Evolutionary conservation across 2,329 filamentous ascomycete species (phyloP).

Genomic region (Juglanconis juglandina): DNA sequence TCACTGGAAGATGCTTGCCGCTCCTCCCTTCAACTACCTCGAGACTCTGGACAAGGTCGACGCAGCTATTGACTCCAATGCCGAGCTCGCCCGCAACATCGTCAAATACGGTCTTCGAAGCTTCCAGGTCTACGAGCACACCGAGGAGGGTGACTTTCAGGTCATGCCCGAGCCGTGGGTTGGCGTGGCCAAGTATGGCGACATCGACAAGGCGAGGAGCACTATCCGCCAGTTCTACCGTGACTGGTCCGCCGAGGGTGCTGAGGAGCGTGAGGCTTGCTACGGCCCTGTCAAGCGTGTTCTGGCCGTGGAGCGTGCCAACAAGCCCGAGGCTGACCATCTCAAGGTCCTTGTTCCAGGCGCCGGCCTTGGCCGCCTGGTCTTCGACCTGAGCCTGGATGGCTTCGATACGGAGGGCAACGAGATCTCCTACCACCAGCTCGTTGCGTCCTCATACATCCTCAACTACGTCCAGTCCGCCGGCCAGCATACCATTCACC

Average conservation of each 20-base stretch:
- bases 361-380: slow-evolving; percentile 80
- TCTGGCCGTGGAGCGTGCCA: slow-evolving; percentile 49
- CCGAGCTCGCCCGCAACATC: slow-evolving; percentile 76
- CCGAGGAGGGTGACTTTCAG: slow-evolving; percentile 37
- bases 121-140: slow-evolving; percentile 50
- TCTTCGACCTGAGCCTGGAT: slow-evolving; percentile 75
- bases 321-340: slow-evolving; percentile 22
- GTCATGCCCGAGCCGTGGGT: slow-evolving; percentile 62
- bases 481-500: slow-evolving; percentile 70
- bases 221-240: slow-evolving; percentile 92
- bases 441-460: slow-evolving; percentile 78
- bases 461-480: slow-evolving; percentile 63
- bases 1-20: slow-evolving; percentile 80
- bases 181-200: slow-evolving; percentile 65
- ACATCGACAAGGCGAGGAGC: slow-evolving; percentile 87
- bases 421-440: slow-evolving; percentile 93
- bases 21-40: slow-evolving; percentile 77
- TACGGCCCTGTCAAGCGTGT: slow-evolving; percentile 69
- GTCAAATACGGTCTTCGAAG: slow-evolving; percentile 64
- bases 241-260: slow-evolving; percentile 84
- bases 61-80: slow-evolving; percentile 83
- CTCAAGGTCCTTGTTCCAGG: slow-evolving; percentile 80
- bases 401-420: slow-evolving; percentile 83
- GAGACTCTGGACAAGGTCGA: slow-evolving; percentile 77
- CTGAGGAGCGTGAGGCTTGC: slow-evolving; percentile 68